Evolutionary conservation across 1,284 basidiomycete genomes (phyloP), one percentile per base, ranked within the genome.

Genomic region (Pascua guehoae): DNA sequence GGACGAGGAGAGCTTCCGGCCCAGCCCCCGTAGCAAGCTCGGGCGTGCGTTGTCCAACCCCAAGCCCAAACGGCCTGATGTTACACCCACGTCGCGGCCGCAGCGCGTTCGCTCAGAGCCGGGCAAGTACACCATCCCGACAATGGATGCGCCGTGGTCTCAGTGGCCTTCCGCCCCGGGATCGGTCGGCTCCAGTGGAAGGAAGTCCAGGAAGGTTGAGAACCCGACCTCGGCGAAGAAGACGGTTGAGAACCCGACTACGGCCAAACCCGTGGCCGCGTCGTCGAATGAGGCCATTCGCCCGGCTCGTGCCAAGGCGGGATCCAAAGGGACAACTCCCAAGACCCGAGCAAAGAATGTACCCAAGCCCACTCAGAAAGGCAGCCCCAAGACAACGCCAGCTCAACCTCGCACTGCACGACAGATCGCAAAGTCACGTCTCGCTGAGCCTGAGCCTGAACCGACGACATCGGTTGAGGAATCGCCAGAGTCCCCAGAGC

Each of bases 61-160:
- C 50, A 47, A 47, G 15, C 16, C 12, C 12, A 2, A 24, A 16
- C n/a, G 36, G 18, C 41, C 17, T 17, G 36, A n/a, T 0, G 12
- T 12, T n/a, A 15, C 47, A 9, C 15, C 47, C 8, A 41, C 47
- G 0, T 18, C n/a, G 12, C 53, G 60, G 10, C 50, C 56, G 0
- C 42, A 42, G 12, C 51, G 60, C 5, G 46, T 44, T 2, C 15
- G 14, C 8, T 44, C 54, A 11, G 42, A 44, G 5, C 44, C 54
- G 1, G 66, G 66, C 12, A 54, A 53, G 51, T 67, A 67, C 43
- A 53, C 51, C 12, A 43, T 67, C 0, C 66, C 64, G 0, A 16
- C 54, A 0, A 47, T 64, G 43, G 62, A 66, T 32, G 56, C 62
- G 8, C 64, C 64, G 1, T 47, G 60, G 1, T 37, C 56, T 7